Evolutionary conservation across 257 asterid species (phyloP), one percentile per base, ranked within the genome.

Genomic region (Ligustrum vulgare): DNA sequence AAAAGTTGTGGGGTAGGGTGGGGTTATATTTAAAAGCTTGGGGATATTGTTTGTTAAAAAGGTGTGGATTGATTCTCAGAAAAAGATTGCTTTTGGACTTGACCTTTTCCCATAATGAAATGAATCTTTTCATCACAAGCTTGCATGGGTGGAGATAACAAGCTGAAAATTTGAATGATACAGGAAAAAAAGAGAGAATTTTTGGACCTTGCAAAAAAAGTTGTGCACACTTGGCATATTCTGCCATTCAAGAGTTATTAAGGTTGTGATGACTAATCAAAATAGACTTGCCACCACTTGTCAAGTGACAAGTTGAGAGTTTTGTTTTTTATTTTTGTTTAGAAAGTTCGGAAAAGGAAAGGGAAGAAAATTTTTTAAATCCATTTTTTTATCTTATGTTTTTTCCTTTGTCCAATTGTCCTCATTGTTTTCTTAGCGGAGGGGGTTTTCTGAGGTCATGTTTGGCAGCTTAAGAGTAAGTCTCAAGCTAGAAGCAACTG

Each of bases 1-100:
- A 66, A 34, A 67, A 58, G 77, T 58, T 58, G 66, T 58, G 66
- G 66, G 12, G 31, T 58, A 1, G 13, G 34, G 12, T 37, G 43
- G 25, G 66, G 66, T 25, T 67, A 47, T n/a, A 18, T 20, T 9
- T 36, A 43, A 73, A 76, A 41, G 80, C 41, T 25, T 8, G 73
- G 80, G 81, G 72, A 76, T 79, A 79, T 79, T 41, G 80, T 70
- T 75, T 69, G 66, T n/a, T 73, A 33, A 7, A 70, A 73, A 41
- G 73, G 25, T 36, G 41, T 69, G 88, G 82, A 79, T 81, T 84
- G 84, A 81, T 84, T 81, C 88, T 4, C 58, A 47, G 80, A 69
- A 81, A 79, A 80, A 82, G 83, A 75, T 81, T 64, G 81, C 76
- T 75, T 81, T 80, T 69, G 71, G 45, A 8, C 66, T 58, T 22